Evolutionary conservation across 345 rosid genomes (phyloP).

Genomic region (Populus alba): DNA sequence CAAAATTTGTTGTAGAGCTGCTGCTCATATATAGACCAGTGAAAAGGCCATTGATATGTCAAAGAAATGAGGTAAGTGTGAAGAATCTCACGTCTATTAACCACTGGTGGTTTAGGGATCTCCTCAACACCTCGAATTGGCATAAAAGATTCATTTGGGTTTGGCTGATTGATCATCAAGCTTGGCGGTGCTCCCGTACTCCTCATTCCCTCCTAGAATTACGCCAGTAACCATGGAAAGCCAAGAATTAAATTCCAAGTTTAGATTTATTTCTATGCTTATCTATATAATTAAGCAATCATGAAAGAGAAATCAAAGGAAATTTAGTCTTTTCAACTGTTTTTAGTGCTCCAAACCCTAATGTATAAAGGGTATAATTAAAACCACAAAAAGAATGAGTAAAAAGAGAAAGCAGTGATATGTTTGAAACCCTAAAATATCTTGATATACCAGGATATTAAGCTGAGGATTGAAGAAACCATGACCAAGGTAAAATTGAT

Average conservation of each 20-base stretch:
- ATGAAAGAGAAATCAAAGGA: background rate
- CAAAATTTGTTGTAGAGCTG: background rate
- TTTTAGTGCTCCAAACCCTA: slow-evolving; percentile 9
- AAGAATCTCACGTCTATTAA: slow-evolving; percentile 74
- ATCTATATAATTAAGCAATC: background rate
- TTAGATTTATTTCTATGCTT: background rate
- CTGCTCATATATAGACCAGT: background rate
- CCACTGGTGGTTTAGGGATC: slow-evolving; percentile 64
- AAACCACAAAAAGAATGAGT: background rate
- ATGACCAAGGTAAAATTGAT: slow-evolving; percentile 74
- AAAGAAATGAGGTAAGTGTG: background rate
- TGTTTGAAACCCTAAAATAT: background rate
- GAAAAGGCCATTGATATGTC: background rate
- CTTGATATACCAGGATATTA: slow-evolving; percentile 30
- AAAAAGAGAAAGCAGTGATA: background rate
- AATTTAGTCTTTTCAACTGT: background rate
- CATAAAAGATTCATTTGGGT: slow-evolving; percentile 50
- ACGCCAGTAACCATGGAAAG: slow-evolving; percentile 1
- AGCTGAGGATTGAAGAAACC: slow-evolving; percentile 64
- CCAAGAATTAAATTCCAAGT: background rate
- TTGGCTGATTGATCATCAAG: slow-evolving; percentile 66
- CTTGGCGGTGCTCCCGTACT: slow-evolving; percentile 47
- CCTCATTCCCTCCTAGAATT: slow-evolving; percentile 74
- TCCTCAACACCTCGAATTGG: slow-evolving; percentile 52
- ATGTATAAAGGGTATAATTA: background rate